A percentile compares a stretch with the other conserved stretches of the same genome.
Evolutionary conservation across 108 stramenopile species (phyloP).

Genomic region (Pelagomonas calceolata): DNA sequence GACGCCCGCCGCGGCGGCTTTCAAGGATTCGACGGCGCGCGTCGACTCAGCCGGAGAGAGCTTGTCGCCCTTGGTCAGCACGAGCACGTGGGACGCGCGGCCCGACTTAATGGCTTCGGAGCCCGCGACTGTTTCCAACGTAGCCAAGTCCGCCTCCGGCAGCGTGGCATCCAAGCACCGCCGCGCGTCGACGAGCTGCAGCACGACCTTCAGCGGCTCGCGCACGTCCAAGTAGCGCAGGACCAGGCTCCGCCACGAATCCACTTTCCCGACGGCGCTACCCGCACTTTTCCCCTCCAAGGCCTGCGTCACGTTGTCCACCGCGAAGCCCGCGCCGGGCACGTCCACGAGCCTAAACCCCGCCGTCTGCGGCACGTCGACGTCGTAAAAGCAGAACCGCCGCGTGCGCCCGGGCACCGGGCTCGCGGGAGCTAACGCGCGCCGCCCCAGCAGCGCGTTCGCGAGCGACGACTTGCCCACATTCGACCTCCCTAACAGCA

Average conservation of each 20-base stretch:
- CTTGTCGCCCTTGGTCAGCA: neutral
- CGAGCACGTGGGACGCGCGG: neutral
- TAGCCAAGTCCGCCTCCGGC: neutral
- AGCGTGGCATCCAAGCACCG: neutral
- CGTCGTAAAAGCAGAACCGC: slow-evolving; percentile 23
- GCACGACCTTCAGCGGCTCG: slow-evolving; percentile 6
- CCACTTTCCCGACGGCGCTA: slow-evolving; percentile 13
- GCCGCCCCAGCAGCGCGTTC: slow-evolving; percentile 26
- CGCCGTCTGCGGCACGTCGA: neutral
- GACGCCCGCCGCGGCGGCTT: no score
- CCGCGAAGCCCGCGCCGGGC: slow-evolving; percentile 19
- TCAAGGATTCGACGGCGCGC: no score
- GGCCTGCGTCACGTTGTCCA: neutral
- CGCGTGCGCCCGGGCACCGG: slow-evolving; percentile 24
- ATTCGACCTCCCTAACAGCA: slow-evolving; percentile 26
- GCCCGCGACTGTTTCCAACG: no score
- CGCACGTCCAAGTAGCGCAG: slow-evolving; percentile 21
- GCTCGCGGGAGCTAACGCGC: slow-evolving; percentile 18
- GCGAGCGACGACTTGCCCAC: slow-evolving; percentile 27
- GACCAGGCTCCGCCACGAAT: slow-evolving; percentile 20
- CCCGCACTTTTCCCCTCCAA: neutral
- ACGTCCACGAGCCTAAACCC: slow-evolving; percentile 24
- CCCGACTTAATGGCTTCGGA: no score
- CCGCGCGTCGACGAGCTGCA: slow-evolving; percentile 22
- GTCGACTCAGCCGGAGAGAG: neutral